Evolutionary conservation across 106 monocot genomes (phyloP).

Genomic region (Dendrobium catenatum): DNA sequence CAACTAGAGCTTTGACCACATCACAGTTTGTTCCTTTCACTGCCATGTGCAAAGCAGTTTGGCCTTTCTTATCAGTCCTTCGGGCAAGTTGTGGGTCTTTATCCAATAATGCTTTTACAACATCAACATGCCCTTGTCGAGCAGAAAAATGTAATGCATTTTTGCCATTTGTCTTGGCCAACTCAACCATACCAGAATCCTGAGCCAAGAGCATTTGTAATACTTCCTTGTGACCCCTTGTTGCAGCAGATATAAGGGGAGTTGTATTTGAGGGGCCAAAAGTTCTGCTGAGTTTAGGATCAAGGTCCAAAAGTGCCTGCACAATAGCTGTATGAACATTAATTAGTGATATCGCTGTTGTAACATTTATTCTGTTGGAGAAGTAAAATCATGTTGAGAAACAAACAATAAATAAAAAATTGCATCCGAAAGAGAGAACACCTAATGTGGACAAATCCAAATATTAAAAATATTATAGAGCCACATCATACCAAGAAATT

Average conservation of each 20-base stretch:
- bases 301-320: conserved; percentile 23
- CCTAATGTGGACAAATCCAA: too few relatives aligned
- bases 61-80: conserved; percentile 32
- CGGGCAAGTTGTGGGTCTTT: conserved; percentile 33
- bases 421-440: too few relatives aligned
- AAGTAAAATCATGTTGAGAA: too few relatives aligned
- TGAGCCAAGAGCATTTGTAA: conserved; percentile 16
- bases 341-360: not conserved
- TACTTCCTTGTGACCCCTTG: conserved; percentile 26
- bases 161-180: conserved; percentile 29
- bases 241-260: conserved; percentile 29
- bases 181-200: conserved; percentile 13
- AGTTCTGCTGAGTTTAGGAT: conserved; percentile 20
- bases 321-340: conserved; percentile 22
- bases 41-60: conserved; percentile 39
- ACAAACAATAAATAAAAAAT: too few relatives aligned
- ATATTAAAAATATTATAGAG: too few relatives aligned
- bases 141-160: conserved; percentile 34
- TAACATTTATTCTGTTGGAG: not conserved
- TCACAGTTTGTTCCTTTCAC: conserved; percentile 23
- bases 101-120: conserved; percentile 23
- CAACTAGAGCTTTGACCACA: conserved; percentile 25
- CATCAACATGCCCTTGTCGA: conserved; percentile 23
- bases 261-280: conserved; percentile 28
- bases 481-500: too few relatives aligned